Evolutionary conservation across 306 rosid species (phyloP).

Genomic region (Fragaria vesca): DNA sequence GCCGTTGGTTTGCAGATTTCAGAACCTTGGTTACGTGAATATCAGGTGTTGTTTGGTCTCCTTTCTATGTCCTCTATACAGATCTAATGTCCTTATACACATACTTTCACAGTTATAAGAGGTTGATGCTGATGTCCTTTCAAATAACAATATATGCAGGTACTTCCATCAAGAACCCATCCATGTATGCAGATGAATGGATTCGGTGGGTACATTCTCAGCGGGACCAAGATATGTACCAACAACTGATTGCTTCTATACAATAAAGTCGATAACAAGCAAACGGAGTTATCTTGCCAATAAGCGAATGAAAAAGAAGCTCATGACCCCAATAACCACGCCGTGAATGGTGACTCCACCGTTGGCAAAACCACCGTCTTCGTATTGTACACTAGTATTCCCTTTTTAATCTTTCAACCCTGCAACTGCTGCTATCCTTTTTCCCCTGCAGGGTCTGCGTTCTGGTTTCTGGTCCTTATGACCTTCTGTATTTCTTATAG

Average conservation of each 20-base stretch:
- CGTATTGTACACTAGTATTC: background rate
- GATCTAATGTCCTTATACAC: too few relatives aligned
- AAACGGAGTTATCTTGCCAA: background rate
- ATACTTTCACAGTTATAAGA: background rate
- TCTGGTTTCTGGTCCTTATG: background rate
- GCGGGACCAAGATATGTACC: constrained; percentile 71
- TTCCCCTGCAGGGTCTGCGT: constrained; percentile 13
- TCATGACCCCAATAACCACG: background rate
- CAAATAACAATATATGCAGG: constrained; percentile 48
- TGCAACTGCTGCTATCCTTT: constrained; percentile 16
- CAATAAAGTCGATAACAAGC: background rate
- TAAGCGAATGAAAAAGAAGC: background rate
- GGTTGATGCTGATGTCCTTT: background rate
- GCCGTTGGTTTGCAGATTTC: constrained; percentile 92
- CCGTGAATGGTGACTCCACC: background rate
- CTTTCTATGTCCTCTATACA: background rate
- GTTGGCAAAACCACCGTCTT: background rate
- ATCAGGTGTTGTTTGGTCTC: constrained; percentile 60
- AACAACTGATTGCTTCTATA: constrained; percentile 26
- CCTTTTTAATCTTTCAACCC: background rate
- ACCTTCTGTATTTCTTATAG: background rate
- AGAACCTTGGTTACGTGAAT: constrained; percentile 99
- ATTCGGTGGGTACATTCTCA: constrained; percentile 90
- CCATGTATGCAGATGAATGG: constrained; percentile 91
- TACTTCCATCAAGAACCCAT: constrained; percentile 93